phyloP scores from a whole-genome alignment of 441 rosid genomes.

The Eutrema salsugineum region DNA sequence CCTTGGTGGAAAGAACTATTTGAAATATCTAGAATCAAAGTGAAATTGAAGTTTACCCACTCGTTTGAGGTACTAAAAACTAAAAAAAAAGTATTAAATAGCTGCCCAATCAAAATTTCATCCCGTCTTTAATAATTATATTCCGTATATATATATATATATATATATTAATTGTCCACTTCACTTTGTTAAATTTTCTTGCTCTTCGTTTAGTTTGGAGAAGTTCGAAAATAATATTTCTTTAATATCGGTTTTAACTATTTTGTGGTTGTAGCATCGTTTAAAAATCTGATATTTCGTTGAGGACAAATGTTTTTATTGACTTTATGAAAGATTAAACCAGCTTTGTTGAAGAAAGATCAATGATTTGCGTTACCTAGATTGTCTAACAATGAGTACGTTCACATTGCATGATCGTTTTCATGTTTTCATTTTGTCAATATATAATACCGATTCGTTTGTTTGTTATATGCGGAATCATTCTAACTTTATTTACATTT shows the following conservation, averaged over 20 bases:
- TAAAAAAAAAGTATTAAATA: slow-evolving; percentile 9
- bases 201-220: slow-evolving; percentile 1
- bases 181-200: background rate
- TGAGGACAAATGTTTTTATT: slow-evolving; percentile 8
- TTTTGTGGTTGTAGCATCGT: slow-evolving; percentile 12
- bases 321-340: slow-evolving; percentile 8
- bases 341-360: background rate
- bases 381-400: background rate
- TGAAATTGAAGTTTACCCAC: background rate
- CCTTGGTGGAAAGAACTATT: background rate
- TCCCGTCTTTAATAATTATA: background rate
- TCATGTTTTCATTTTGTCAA: background rate
- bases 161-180: background rate
- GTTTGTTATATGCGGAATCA: background rate
- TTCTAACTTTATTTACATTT: background rate
- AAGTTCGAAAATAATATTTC: background rate
- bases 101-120: slow-evolving; percentile 22
- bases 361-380: background rate
- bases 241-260: background rate
- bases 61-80: background rate
- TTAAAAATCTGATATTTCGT: background rate
- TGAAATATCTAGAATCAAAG: background rate
- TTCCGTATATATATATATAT: background rate
- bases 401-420: background rate
- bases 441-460: background rate